A percentile compares a stretch with the other conserved stretches of the same genome.
Evolutionary conservation across 495 filamentous ascomycete species (phyloP).

Genomic region (Penicillium mononematosum): DNA sequence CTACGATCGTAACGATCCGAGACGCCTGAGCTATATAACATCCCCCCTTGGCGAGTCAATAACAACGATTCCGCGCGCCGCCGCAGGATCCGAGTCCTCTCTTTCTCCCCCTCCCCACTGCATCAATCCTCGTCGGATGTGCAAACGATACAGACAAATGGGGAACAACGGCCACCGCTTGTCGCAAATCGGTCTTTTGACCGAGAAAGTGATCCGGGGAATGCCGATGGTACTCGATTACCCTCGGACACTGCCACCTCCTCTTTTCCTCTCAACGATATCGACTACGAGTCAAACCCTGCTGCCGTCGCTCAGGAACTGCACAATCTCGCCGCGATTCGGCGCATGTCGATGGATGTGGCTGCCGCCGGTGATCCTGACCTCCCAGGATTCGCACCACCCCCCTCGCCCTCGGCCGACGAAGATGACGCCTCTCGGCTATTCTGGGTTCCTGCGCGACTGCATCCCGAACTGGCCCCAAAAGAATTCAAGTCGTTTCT

Average conservation of each 20-base stretch:
- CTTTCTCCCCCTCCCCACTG: slow-evolving; percentile 34
- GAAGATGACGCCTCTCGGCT: slow-evolving; percentile 86
- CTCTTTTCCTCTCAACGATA: slow-evolving; percentile 83
- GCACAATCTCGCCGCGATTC: slow-evolving; percentile 90
- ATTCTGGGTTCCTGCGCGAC: slow-evolving; percentile 92
- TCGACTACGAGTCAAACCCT: slow-evolving; percentile 87
- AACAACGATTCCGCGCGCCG: slow-evolving; percentile 43
- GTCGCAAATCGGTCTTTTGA: slow-evolving; percentile 49
- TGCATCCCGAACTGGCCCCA: slow-evolving; percentile 93
- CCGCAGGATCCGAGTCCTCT: slow-evolving; percentile 48
- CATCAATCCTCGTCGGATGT: slow-evolving; percentile 33
- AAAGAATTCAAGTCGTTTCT: slow-evolving; percentile 97
- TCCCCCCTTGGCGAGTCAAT: slow-evolving; percentile 51
- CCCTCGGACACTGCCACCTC: slow-evolving; percentile 67
- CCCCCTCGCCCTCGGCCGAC: slow-evolving; percentile 68
- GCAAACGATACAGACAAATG: slow-evolving; percentile 36
- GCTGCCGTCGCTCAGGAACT: slow-evolving; percentile 93
- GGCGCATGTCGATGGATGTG: slow-evolving; percentile 98
- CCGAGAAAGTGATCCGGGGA: slow-evolving; percentile 50
- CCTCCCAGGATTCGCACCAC: slow-evolving; percentile 78
- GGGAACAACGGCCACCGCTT: slow-evolving; percentile 40
- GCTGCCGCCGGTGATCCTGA: slow-evolving; percentile 89
- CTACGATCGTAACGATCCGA: slow-evolving; percentile 60
- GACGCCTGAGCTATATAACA: slow-evolving; percentile 64
- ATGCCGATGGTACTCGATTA: slow-evolving; percentile 58